Conservation (phyloP, 208 protist genomes). For the Strigomonas culicis region DNA sequence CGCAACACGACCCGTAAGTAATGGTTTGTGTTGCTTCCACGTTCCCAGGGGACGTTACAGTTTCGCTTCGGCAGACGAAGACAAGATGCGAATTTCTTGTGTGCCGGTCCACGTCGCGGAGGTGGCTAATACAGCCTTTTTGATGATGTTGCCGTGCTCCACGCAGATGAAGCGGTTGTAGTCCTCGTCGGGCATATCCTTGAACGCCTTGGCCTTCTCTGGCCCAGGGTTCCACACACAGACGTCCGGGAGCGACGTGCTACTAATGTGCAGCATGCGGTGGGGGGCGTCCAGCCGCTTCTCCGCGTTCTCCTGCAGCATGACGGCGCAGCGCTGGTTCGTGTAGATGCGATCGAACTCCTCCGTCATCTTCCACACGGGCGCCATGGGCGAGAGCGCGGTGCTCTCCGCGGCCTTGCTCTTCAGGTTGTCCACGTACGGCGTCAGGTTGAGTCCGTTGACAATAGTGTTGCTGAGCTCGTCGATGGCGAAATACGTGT, state of each 20-base stretch:
- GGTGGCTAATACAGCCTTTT: slow-evolving; percentile 48
- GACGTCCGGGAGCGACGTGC: slow-evolving; percentile 59
- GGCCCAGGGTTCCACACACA: slow-evolving; percentile 88
- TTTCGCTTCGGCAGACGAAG: too few relatives aligned
- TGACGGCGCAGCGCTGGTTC: slow-evolving; percentile 35
- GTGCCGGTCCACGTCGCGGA: slow-evolving; percentile 51
- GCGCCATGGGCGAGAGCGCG: slow-evolving; percentile 23
- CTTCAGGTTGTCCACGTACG: slow-evolving; percentile 67
- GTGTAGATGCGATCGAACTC: slow-evolving; percentile 84
- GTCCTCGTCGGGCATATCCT: slow-evolving; percentile 72
- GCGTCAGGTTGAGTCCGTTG: slow-evolving; percentile 59
- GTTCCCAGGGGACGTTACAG: too few relatives aligned
- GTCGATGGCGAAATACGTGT: slow-evolving; percentile 82
- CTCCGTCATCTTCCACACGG: slow-evolving; percentile 32
- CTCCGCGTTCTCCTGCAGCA: slow-evolving; percentile 36
- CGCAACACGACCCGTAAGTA: too few relatives aligned
- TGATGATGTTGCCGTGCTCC: slow-evolving; percentile 76
- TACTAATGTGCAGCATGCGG: slow-evolving; percentile 37
- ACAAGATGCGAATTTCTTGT: background rate
- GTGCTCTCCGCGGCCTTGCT: slow-evolving; percentile 30
- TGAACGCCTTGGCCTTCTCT: slow-evolving; percentile 59
- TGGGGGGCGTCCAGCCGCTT: slow-evolving; percentile 8
- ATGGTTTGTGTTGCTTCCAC: too few relatives aligned
- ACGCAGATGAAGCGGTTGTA: slow-evolving; percentile 86
- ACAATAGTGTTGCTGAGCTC: slow-evolving; percentile 52